Evolutionary conservation across 2,329 filamentous ascomycete genomes (phyloP).

Genomic region (Claviceps citrina): DNA sequence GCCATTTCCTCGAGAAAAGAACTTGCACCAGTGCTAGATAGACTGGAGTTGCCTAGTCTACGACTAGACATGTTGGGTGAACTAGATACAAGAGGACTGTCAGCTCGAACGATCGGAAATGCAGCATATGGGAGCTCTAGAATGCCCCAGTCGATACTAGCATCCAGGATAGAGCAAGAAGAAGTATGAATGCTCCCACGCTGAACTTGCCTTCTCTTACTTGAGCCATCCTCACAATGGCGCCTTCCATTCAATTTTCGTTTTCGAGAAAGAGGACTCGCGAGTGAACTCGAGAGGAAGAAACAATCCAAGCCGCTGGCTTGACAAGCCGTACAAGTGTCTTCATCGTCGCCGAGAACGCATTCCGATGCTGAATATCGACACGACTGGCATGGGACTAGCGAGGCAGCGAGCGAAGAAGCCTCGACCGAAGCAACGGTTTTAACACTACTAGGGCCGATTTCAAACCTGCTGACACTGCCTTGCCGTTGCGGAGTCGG

Average conservation of each 20-base stretch:
- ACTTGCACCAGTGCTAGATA: conserved; percentile 45
- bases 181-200: too few species aligned
- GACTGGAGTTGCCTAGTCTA: conserved; percentile 39
- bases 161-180: too few species aligned
- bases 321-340: conserved; percentile 62
- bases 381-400: conserved; percentile 57
- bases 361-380: conserved; percentile 60
- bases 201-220: conserved; percentile 63
- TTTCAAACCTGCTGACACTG: conserved; percentile 31
- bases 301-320: conserved; percentile 67
- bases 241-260: conserved; percentile 56
- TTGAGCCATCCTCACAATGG: conserved; percentile 38
- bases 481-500: conserved; percentile 30
- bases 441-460: conserved; percentile 34
- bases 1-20: conserved; percentile 56
- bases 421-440: conserved; percentile 38
- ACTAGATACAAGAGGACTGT: conserved; percentile 22
- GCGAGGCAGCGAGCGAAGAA: conserved; percentile 24
- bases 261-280: conserved; percentile 54
- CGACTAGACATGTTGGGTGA: conserved; percentile 38
- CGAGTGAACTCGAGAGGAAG: conserved; percentile 43
- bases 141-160: background rate
- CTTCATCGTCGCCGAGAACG: conserved; percentile 58
- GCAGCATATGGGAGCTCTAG: background rate
- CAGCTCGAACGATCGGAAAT: background rate